Base-by-base conservation (phyloP, 2,329 filamentous ascomycete species). In the Claviceps fusiformis region DNA sequence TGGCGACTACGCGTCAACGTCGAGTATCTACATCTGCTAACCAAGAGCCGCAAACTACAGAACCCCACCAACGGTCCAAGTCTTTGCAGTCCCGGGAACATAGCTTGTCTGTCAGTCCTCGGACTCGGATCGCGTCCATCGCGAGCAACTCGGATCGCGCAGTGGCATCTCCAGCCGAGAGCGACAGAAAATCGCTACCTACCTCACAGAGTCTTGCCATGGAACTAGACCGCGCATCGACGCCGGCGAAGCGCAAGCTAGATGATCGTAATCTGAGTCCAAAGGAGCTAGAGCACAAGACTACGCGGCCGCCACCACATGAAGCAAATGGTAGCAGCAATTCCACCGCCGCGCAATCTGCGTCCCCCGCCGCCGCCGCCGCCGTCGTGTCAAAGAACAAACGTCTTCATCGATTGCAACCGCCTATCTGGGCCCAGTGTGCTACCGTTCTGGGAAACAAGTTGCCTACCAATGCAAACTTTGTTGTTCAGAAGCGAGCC, bases 61-160 rank as follows among this genome's bases (percentile, higher is more conserved):
- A 75, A 58, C 66, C 70, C 47, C 73, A 74, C 59, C 72, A 72
- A 67, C 69, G 79, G 64, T 75, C 76, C 47, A 73, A 76, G 56
- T 77, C 78, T 47, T 75, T 76, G 51, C 76, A 76, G 59, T 85
- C 89, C 55, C 79, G 85, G 62, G 86, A 87, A 58, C 75, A 79
- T 52, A 88, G 84, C 65, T 68, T 86, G 54, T 91, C 86, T 64
- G 81, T 92, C 52, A 92, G 87, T 66, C 88, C 89, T 35, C 90
- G 89, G 70, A 89, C 87, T 41, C 76, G 79, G 59, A 72, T 84
- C 17, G 71, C 76, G 44, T 80, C 76, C 61, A 64, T 80, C 43
- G 72, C 72, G 56, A 76, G 69, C 64, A 75, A 68, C 62, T 62
- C 70, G 48, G 71, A 73, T 52, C 62, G 60, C 46, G 58, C 35